phyloP scores from a whole-genome alignment of 768 basidiomycete species.

The Chalciporus piperatus region DNA sequence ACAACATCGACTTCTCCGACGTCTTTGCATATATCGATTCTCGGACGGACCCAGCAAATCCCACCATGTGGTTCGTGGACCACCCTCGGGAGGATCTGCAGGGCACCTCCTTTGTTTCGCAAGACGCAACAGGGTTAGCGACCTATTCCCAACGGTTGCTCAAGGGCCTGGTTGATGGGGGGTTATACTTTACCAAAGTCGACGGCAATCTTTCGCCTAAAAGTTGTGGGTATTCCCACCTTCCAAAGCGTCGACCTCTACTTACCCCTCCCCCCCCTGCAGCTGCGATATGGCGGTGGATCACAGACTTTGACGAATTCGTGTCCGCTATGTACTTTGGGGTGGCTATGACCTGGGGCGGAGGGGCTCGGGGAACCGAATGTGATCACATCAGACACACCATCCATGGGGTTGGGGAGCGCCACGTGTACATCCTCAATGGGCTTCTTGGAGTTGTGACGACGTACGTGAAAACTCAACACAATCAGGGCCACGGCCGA shows the following conservation, averaged over 20 bases:
- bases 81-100: background rate
- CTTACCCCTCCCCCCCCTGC: no score
- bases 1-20: background rate
- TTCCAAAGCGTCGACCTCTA: no score
- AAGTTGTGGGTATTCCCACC: no score
- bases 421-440: slow-evolving; percentile 16
- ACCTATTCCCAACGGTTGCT: background rate
- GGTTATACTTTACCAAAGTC: background rate
- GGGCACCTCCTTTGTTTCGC: background rate
- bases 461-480: slow-evolving; percentile 13
- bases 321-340: slow-evolving; percentile 9
- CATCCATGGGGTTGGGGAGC: background rate
- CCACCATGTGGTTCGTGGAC: background rate
- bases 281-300: slow-evolving; percentile 5
- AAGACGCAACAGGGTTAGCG: background rate
- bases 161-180: background rate
- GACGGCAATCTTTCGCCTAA: no score
- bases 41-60: background rate
- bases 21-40: background rate
- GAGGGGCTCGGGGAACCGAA: slow-evolving; percentile 14
- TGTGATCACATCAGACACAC: slow-evolving; percentile 11
- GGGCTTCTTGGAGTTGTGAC: slow-evolving; percentile 10
- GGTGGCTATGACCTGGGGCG: slow-evolving; percentile 14
- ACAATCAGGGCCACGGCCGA: slow-evolving; percentile 4
- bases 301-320: slow-evolving; percentile 5